Evolutionary conservation across 495 filamentous ascomycete genomes (phyloP), one percentile per base, ranked within the genome.

Genomic region (Rhizodiscina lignyota): DNA sequence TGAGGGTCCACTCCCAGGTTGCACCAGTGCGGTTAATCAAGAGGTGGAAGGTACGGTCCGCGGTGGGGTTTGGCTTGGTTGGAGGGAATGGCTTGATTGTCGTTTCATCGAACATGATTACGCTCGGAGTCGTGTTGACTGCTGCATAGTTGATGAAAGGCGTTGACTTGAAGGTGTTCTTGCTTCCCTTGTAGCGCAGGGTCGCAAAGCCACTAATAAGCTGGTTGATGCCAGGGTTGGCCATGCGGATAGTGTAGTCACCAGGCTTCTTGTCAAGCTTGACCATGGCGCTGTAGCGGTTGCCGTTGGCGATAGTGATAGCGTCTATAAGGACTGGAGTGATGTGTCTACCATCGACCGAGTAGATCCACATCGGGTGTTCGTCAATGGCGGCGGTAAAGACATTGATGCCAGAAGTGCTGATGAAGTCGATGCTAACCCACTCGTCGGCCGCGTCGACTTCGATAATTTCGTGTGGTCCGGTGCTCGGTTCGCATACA

Each of bases 341-440:
- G 32, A 66, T 53, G 41, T 62, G 62, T 2, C 47, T 46, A 21
- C 62, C 62, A 35, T 66, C 61, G 6, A 59, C 57, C 12, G 51
- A 57, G 39, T 64, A 64, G 13, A 66, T 35, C 49, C 50, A 66
- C 48, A 66, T 47, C 8, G 52, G 43, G 32, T 56, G 53, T 17
- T 56, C 53, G 35, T 64, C 61, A 28, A 64, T 60, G n/a, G 63
- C 64, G 26, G 68, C 52, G 0, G 41, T 38, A 2, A 55, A 40
- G 2, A 48, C 53, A 18, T 61, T 53, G 10, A 63, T 34, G 18
- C 49, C 46, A 1, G 59, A 51, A 3, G 60, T 47, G 30, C 53
- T 53, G 39, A 73, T 60, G 27, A 70, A 51, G 18, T 67, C 64
- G 12, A 70, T 45, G 30, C 62, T 64, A 3, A 54, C 47, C 63